Percentiles rank a stretch among this genome's conserved stretches.
These are phyloP conservation scores for Penicillium sp. DNA, from an alignment of 2,329 filamentous ascomycete species.

Conservation along the genomic window DNA sequence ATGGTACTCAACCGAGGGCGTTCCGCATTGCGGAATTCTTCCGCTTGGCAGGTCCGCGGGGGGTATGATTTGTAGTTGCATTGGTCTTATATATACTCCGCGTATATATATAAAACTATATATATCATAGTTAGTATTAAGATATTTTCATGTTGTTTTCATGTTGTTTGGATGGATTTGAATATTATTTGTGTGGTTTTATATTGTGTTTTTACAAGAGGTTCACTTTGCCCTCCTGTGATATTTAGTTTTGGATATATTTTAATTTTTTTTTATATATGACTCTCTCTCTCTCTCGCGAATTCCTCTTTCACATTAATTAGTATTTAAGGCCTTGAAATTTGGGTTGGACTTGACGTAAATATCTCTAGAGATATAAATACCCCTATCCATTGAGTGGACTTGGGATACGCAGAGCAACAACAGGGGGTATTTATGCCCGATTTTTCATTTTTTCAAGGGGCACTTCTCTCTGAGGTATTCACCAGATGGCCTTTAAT, in stretches of 20 bases:
- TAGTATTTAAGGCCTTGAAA: background rate
- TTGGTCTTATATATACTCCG: background rate
- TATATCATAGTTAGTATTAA: background rate
- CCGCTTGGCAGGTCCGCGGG: background rate
- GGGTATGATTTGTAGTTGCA: background rate
- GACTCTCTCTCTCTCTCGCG: background rate
- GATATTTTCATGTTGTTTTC: background rate
- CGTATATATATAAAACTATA: too few relatives aligned
- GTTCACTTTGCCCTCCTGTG: too few relatives aligned
- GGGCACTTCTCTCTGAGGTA: background rate
- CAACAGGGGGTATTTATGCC: background rate
- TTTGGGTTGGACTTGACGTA: background rate
- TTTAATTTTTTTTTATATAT: too few relatives aligned
- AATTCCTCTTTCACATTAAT: background rate
- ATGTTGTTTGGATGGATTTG: background rate
- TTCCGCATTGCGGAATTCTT: slow-evolving; percentile 16
- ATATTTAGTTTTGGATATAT: too few relatives aligned
- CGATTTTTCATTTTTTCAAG: background rate
- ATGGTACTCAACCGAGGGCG: background rate
- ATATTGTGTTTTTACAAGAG: too few relatives aligned
- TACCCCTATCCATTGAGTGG: background rate
- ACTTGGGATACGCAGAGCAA: background rate
- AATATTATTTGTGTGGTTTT: background rate
- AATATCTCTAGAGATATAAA: background rate
- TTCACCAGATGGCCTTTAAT: background rate